Conservation (phyloP, 208 protist species). For the Endotrypanum monterogeii region DNA sequence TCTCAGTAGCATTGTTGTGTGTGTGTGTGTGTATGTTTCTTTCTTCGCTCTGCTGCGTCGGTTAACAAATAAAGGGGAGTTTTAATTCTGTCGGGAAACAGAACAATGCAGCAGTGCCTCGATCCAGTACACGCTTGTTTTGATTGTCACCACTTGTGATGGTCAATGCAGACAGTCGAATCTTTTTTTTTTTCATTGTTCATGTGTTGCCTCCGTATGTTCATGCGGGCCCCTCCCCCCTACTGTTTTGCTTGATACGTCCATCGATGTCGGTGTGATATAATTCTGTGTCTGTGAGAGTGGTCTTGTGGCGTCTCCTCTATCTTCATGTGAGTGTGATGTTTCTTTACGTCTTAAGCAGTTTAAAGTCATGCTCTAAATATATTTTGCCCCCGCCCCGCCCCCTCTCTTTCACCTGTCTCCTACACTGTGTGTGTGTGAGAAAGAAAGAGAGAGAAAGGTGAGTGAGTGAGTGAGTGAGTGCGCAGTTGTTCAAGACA, state of each 20-base stretch:
- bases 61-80: too few relatives aligned
- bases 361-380: not conserved
- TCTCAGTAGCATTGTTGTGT: not conserved
- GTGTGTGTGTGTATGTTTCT: constrained; percentile 4
- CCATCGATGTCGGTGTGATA: not conserved
- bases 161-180: too few relatives aligned
- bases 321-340: not conserved
- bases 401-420: not conserved
- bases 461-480: not conserved
- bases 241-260: not conserved
- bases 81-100: too few relatives aligned
- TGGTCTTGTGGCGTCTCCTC: too few relatives aligned
- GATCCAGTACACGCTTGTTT: too few relatives aligned
- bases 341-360: not conserved
- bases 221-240: too few relatives aligned
- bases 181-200: not conserved
- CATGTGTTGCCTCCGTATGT: too few relatives aligned
- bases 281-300: too few relatives aligned
- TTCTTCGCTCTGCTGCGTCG: too few relatives aligned
- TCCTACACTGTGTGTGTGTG: not conserved
- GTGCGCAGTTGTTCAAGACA: not conserved
- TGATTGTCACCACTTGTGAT: too few relatives aligned
- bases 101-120: too few relatives aligned
- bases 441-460: not conserved
- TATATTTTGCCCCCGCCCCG: not conserved